Base-by-base conservation (phyloP, 1,284 basidiomycete genomes). In the Microbotryum violaceum region DNA sequence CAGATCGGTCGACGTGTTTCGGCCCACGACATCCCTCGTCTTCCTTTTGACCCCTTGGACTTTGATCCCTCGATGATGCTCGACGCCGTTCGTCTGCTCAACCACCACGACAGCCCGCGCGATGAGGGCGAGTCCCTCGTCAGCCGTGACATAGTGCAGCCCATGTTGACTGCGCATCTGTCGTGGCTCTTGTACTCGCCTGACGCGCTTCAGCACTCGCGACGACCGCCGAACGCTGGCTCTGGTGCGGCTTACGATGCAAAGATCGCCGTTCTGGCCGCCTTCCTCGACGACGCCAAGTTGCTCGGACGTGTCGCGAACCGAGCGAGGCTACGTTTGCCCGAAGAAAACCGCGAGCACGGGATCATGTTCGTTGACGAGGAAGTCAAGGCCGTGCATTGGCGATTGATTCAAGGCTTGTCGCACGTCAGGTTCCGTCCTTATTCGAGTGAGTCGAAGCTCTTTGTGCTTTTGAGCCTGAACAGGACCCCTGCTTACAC, bases 61-160 rank as follows among this genome's bases (percentile, higher is more conserved):
- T 70, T 74, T 31, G 69, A 73, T 50, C 69, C 70, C 6, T 56
- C 70, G 9, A 54, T 66, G 5, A 63, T 74, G 10, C 59, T 73
- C 31, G 72, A 74, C 62, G 68, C 69, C 8, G 48, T 72, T 16
- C 66, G 70, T 4, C 61, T 73, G 42, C 53, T 73, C 25, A 62
- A 53, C n/a, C 60, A 60, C 31, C 54, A 54, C 4, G 54, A 56
- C 42, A 45, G 58, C 3, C 67, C 63, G 8, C 21, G 31, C 20
- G 42, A 55, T 12, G 55, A 58, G 6, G n/a, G 51, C 18, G 50
- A 47, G 45, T 42, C 20, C 44, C 31, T 45, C 4, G 48, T 62
- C 2, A 55, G 66, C 3, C 63, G 56, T 33, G 57, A 60, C 20
- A 57, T 63, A 10, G 25, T 72, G 52, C 49, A 57, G 4, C 57